phyloP scores from a whole-genome alignment of 1,284 basidiomycete species.

The Lentinula novae-zelandiae region DNA sequence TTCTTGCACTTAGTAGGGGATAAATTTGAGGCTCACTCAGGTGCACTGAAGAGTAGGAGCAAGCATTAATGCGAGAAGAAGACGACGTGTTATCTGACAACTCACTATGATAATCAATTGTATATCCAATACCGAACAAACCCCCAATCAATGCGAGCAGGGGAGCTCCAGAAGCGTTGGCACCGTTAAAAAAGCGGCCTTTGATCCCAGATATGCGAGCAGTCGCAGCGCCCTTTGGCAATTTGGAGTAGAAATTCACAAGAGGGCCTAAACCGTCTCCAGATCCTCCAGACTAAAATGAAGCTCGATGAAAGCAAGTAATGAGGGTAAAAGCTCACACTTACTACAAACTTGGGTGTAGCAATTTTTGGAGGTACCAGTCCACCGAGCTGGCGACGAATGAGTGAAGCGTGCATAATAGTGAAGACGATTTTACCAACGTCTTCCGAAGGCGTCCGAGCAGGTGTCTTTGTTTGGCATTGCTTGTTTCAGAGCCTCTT shows the following conservation, averaged over 20 bases:
- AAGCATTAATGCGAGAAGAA: conserved; percentile 13
- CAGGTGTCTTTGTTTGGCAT: not conserved
- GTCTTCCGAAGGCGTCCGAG: conserved; percentile 10
- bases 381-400: conserved; percentile 76
- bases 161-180: conserved; percentile 79
- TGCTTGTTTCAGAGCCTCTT: not conserved
- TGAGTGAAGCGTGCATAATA: conserved; percentile 78
- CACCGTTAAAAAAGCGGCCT: conserved; percentile 77
- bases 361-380: conserved; percentile 95
- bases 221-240: conserved; percentile 79
- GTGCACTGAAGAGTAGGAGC: conserved; percentile 34
- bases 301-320: not conserved
- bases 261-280: conserved; percentile 79
- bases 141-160: conserved; percentile 71
- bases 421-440: conserved; percentile 16
- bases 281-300: conserved; percentile 65
- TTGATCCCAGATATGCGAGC: conserved; percentile 67
- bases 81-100: conserved; percentile 24
- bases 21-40: conserved; percentile 24
- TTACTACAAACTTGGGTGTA: conserved; percentile 82
- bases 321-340: conserved; percentile 25
- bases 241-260: conserved; percentile 92
- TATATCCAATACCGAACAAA: conserved; percentile 83
- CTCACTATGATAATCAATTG: conserved; percentile 89
- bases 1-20: conserved; percentile 17